Percentiles rank a stretch among this genome's conserved stretches.
Conservation (phyloP, 2,329 filamentous ascomycete genomes). For the Claviceps maximensis region DNA sequence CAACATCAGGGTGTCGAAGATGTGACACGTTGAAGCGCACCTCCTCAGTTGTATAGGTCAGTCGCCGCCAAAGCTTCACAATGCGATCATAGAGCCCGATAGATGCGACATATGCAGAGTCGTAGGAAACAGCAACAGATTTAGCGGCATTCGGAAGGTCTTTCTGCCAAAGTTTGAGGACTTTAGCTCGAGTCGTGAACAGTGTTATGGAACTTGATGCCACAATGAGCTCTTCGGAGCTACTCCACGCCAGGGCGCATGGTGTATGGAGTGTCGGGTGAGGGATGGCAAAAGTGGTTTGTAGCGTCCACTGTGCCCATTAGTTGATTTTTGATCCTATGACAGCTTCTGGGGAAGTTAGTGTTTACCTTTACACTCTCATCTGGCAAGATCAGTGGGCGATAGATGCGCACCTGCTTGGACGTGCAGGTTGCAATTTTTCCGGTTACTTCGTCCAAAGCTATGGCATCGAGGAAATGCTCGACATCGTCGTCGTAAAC, state of each 20-base stretch:
- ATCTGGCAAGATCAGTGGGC: slow-evolving; percentile 56
- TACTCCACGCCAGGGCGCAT: slow-evolving; percentile 68
- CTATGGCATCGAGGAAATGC: slow-evolving; percentile 55
- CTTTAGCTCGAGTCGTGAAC: slow-evolving; percentile 39
- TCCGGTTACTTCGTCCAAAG: slow-evolving; percentile 68
- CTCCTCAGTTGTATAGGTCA: slow-evolving; percentile 72
- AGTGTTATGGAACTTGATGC: slow-evolving; percentile 59
- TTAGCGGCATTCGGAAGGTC: slow-evolving; percentile 59
- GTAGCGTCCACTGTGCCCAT: slow-evolving; percentile 44
- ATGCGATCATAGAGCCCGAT: slow-evolving; percentile 66
- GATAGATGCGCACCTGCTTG: slow-evolving; percentile 59
- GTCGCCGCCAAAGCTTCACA: slow-evolving; percentile 83
- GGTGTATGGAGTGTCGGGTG: slow-evolving; percentile 19
- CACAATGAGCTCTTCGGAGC: slow-evolving; percentile 69
- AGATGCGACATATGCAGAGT: slow-evolving; percentile 76
- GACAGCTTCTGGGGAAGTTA: background rate
- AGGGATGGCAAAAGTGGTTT: slow-evolving; percentile 43
- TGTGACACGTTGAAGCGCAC: slow-evolving; percentile 85
- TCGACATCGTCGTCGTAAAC: slow-evolving; percentile 70
- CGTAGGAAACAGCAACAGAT: slow-evolving; percentile 68
- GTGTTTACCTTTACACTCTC: slow-evolving; percentile 55
- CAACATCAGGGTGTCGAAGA: slow-evolving; percentile 65
- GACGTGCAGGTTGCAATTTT: slow-evolving; percentile 70
- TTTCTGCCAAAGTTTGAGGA: slow-evolving; percentile 59
- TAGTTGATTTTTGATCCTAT: slow-evolving; percentile 6